A percentile compares a stretch with the other conserved stretches of the same genome.
Evolutionary conservation across 805 yeast species (phyloP).

Genomic region (Suhomyces faveliae): DNA sequence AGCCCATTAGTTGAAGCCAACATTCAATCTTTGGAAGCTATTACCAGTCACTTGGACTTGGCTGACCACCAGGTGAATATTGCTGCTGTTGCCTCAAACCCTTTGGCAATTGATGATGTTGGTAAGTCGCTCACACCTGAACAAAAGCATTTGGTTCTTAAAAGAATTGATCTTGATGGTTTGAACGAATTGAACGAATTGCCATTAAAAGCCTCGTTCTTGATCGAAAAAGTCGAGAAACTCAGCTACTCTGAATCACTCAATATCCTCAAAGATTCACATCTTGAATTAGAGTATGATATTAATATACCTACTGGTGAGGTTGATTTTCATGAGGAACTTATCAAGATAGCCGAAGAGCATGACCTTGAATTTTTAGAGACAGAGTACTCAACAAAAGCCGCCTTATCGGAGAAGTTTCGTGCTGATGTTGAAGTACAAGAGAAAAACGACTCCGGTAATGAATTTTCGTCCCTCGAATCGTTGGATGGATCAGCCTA

Average conservation of each 20-base stretch:
- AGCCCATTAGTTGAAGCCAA: not conserved
- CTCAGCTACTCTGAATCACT: slow-evolving; percentile 38
- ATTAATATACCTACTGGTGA: slow-evolving; percentile 44
- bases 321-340: slow-evolving; percentile 28
- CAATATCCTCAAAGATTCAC: slow-evolving; percentile 36
- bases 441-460: not conserved
- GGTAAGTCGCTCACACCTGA: slow-evolving; percentile 22
- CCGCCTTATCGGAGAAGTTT: not conserved
- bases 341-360: slow-evolving; percentile 9
- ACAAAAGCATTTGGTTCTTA: slow-evolving; percentile 27
- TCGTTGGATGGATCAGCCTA: not conserved
- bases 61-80: slow-evolving; percentile 14
- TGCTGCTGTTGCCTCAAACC: slow-evolving; percentile 19
- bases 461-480: not conserved
- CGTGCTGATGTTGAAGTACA: not conserved
- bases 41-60: slow-evolving; percentile 7
- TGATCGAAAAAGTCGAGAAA: slow-evolving; percentile 38
- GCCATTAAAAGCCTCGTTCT: slow-evolving; percentile 33
- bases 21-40: not conserved
- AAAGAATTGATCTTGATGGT: slow-evolving; percentile 24
- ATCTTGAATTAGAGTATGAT: slow-evolving; percentile 45
- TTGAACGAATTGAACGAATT: slow-evolving; percentile 27
- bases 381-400: not conserved
- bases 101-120: slow-evolving; percentile 24
- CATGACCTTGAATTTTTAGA: not conserved